Evolutionary conservation across 805 yeast species (phyloP).

Genomic region (Cyberlindnera petersonii): DNA sequence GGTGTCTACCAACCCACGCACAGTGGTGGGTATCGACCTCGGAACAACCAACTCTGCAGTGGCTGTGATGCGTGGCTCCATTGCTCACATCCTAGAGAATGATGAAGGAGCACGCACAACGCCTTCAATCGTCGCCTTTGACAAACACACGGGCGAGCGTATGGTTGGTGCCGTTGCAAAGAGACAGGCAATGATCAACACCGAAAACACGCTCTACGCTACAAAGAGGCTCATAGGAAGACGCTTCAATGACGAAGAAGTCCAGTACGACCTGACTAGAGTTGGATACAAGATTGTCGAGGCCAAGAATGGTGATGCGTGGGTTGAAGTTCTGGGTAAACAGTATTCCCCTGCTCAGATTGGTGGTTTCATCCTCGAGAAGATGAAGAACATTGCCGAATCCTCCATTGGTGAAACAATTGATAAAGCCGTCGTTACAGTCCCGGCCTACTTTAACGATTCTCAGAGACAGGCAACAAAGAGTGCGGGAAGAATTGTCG

Average conservation of each 20-base stretch:
- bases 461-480: constrained; percentile 83
- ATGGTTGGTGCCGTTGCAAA: constrained; percentile 69
- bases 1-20: constrained; percentile 5
- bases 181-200: constrained; percentile 72
- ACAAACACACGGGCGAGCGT: constrained; percentile 36
- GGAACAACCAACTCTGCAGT: constrained; percentile 89
- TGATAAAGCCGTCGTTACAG: constrained; percentile 78
- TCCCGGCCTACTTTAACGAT: constrained; percentile 82
- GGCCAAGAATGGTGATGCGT: constrained; percentile 63
- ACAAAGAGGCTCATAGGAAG: constrained; percentile 81
- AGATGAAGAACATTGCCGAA: constrained; percentile 65
- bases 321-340: constrained; percentile 43
- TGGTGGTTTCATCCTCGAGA: constrained; percentile 58
- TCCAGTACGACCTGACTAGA: constrained; percentile 58
- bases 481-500: constrained; percentile 72
- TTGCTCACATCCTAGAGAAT: constrained; percentile 65
- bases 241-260: constrained; percentile 62
- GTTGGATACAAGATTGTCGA: constrained; percentile 62
- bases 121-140: constrained; percentile 72
- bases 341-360: constrained; percentile 67
- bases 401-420: constrained; percentile 47
- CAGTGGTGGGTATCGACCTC: constrained; percentile 73
- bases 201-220: constrained; percentile 75
- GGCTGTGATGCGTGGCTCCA: constrained; percentile 64
- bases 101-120: constrained; percentile 79